Percentiles rank a stretch among this genome's conserved stretches.
phyloP scores from a whole-genome alignment of 1,284 basidiomycete genomes.

The Abortiporus biennis region DNA sequence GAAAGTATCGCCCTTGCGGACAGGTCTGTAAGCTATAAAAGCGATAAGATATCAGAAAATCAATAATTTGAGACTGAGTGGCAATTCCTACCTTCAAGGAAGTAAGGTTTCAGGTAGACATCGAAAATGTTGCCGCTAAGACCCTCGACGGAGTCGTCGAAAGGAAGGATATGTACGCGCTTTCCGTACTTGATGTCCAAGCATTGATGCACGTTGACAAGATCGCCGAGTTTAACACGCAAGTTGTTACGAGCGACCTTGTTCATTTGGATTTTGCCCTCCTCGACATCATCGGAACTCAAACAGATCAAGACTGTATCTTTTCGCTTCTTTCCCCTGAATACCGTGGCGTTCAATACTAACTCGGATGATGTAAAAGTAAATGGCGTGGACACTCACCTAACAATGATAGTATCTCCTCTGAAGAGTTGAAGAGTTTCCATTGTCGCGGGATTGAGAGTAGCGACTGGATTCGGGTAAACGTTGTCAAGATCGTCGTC shows the following conservation, averaged over 20 bases:
- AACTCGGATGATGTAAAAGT: constrained; percentile 2
- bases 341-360: constrained; percentile 6
- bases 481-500: neutral
- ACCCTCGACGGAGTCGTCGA: constrained; percentile 97
- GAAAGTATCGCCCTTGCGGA: constrained; percentile 97
- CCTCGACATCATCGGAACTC: constrained; percentile 93
- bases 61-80: constrained; percentile 7
- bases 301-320: constrained; percentile 96
- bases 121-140: constrained; percentile 98
- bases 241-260: constrained; percentile 99
- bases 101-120: constrained; percentile 98
- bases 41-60: constrained; percentile 7
- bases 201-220: constrained; percentile 93
- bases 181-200: constrained; percentile 99
- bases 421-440: constrained; percentile 92
- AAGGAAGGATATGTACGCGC: constrained; percentile 94
- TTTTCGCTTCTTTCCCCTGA: constrained; percentile 89
- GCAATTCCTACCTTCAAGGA: constrained; percentile 77
- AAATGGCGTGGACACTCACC: constrained; percentile 41
- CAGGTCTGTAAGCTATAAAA: constrained; percentile 78
- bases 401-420: constrained; percentile 89
- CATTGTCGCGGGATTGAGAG: constrained; percentile 95
- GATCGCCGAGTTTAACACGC: constrained; percentile 95
- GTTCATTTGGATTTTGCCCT: constrained; percentile 98
- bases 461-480: constrained; percentile 61